Base-by-base conservation (phyloP, 345 rosid genomes). In the Carallia pectinifolia region DNA sequence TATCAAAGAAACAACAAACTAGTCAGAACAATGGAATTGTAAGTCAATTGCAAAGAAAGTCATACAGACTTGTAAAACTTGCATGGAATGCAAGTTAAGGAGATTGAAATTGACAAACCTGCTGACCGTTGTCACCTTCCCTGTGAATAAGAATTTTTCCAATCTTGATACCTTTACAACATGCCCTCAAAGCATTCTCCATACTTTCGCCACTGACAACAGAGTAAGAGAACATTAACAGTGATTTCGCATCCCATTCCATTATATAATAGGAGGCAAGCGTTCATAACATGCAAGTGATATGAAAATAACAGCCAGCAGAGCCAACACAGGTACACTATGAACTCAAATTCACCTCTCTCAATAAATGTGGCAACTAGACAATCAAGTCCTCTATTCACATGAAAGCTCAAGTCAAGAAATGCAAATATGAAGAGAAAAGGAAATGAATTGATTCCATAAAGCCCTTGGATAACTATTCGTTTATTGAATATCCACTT, bases 111-210 rank as follows among this genome's bases (percentile, higher is more conserved):
- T 27, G 12, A 65, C 77, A 66, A 69, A 95, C 99, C 80, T 95
- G 89, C 80, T 95, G 96, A 66, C 99, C 99, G 39, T 95, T 89
- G 85, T 95, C 97, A 4, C 97, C 98, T 87, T 92, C 99, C 71
- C 99, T 85, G 69, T 95, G 99, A 77, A 95, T 95, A 47, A 95
- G 89, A 66, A 95, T 92, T 82, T 92, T 95, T 75, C 97, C 99
- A 15, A 95, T 88, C 79, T 95, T 95, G 84, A 95, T 92, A 62
- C 97, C 97, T 81, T 95, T 95, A 81, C 98, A 95, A 74, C 99
- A 95, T 37, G 99, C 99, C 64, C 99, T 88, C 77, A 92, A 77
- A 59, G 99, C 99, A 76, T 95, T 95, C 79, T 95, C 97, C 99
- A 95, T 95, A 74, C 99, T 95, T 87, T 95, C 99, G 29, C 99